phyloP scores from a whole-genome alignment of 495 filamentous ascomycete species.

The Achaetomiella virescens region DNA sequence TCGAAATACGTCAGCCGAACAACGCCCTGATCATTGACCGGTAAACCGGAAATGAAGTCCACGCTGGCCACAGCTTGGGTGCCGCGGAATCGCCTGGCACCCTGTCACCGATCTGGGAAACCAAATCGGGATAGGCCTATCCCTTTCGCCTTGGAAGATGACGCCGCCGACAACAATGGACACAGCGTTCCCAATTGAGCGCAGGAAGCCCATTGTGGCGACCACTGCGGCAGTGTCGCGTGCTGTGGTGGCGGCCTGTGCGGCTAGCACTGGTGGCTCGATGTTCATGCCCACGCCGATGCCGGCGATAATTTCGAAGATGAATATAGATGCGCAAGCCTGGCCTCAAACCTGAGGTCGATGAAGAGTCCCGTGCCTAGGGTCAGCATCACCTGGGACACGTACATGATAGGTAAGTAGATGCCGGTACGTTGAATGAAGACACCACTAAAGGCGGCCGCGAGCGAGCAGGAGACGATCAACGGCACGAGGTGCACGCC shows the following conservation, averaged over 20 bases:
- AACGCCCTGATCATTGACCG: too few relatives aligned
- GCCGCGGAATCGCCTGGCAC: too few relatives aligned
- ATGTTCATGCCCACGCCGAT: conserved; percentile 58
- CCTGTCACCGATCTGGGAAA: too few relatives aligned
- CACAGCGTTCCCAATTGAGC: conserved; percentile 61
- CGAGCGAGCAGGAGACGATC: conserved; percentile 57
- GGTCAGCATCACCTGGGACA: conserved; percentile 46
- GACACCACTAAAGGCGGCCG: conserved; percentile 53
- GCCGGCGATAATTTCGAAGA: conserved; percentile 58
- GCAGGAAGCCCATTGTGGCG: conserved; percentile 62
- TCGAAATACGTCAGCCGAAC: too few relatives aligned
- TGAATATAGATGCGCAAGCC: conserved; percentile 50
- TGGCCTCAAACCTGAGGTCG: conserved; percentile 38
- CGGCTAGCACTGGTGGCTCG: conserved; percentile 65
- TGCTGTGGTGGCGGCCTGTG: conserved; percentile 58
- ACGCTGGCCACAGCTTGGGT: too few relatives aligned
- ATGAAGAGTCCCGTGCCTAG: conserved; percentile 59
- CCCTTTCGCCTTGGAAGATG: conserved; percentile 59
- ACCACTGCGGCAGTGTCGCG: conserved; percentile 66
- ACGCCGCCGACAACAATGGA: conserved; percentile 70
- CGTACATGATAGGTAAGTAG: conserved; percentile 45
- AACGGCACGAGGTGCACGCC: conserved; percentile 73
- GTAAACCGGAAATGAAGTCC: too few relatives aligned
- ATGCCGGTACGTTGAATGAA: conserved; percentile 63
- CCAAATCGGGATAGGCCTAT: conserved; percentile 1